Conservation (phyloP, 257 asterid genomes). For the Paulownia fortunei region DNA sequence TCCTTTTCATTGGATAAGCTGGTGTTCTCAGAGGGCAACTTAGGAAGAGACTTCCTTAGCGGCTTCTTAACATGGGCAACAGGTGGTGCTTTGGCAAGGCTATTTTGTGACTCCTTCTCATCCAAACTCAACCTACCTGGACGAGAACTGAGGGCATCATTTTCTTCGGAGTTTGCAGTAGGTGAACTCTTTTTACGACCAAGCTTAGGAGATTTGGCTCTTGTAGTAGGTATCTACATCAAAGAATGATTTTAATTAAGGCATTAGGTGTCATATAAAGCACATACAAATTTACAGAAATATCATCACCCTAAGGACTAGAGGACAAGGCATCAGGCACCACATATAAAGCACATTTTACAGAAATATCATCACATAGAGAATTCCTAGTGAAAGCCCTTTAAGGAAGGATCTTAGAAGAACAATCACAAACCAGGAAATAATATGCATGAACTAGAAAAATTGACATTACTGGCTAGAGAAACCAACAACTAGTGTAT, state of each 20-base stretch:
- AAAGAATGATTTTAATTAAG: conserved; percentile 1
- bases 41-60: conserved; percentile 76
- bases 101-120: conserved; percentile 58
- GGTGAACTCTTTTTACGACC: conserved; percentile 76
- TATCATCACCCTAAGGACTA: background rate
- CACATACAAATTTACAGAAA: background rate
- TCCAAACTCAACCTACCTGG: conserved; percentile 76
- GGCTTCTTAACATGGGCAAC: conserved; percentile 65
- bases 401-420: background rate
- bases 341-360: background rate
- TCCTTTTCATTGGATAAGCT: conserved; percentile 58
- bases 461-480: background rate
- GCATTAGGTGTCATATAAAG: background rate
- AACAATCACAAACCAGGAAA: background rate
- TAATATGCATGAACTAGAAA: background rate
- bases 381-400: background rate
- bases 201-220: conserved; percentile 91
- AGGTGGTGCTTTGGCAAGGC: conserved; percentile 51
- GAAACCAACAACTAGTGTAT: background rate
- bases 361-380: background rate
- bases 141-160: conserved; percentile 43
- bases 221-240: conserved; percentile 77
- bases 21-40: conserved; percentile 75
- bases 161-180: conserved; percentile 56
- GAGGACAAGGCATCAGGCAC: background rate